Percentiles rank a stretch among this genome's conserved stretches.
Conservation (phyloP, 305 asterid genomes). For the Solanum hybrid region DNA sequence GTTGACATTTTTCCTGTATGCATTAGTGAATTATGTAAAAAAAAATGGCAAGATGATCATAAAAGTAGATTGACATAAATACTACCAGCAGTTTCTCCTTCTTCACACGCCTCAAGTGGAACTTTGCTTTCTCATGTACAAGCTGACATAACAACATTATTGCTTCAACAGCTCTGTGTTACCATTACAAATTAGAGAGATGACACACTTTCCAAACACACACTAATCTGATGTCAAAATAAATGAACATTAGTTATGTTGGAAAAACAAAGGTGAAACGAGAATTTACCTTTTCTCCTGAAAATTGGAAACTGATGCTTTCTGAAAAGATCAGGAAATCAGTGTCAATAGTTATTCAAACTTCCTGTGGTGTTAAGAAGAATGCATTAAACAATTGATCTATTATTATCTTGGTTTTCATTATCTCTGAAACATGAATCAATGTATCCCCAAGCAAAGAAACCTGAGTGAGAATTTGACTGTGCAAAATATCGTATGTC, state of each 20-base stretch:
- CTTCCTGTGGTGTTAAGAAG: background rate
- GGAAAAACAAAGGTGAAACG: slow-evolving; percentile 6
- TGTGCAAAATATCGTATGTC: slow-evolving; percentile 44
- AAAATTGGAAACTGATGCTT: slow-evolving; percentile 26
- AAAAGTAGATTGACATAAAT: slow-evolving; percentile 13
- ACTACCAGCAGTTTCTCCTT: slow-evolving; percentile 62
- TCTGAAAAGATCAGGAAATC: slow-evolving; percentile 42
- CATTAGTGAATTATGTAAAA: slow-evolving; percentile 14
- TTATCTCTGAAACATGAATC: slow-evolving; percentile 8
- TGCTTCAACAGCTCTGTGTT: slow-evolving; percentile 55
- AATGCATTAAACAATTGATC: background rate
- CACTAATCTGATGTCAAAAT: slow-evolving; percentile 7
- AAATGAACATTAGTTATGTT: slow-evolving; percentile 12
- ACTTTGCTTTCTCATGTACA: slow-evolving; percentile 57
- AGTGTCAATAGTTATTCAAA: slow-evolving; percentile 8
- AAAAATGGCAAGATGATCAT: background rate
- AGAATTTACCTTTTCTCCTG: slow-evolving; percentile 50
- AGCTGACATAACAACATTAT: slow-evolving; percentile 44
- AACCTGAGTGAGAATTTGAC: slow-evolving; percentile 54
- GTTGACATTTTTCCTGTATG: slow-evolving; percentile 54
- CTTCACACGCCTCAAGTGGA: slow-evolving; percentile 57
- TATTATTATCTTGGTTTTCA: slow-evolving; percentile 2
- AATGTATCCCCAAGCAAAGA: slow-evolving; percentile 17
- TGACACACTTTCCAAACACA: slow-evolving; percentile 2
- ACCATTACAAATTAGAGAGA: slow-evolving; percentile 15